Base-by-base conservation (phyloP, 2,329 filamentous ascomycete species). In the Neofusicoccum cordaticola region DNA sequence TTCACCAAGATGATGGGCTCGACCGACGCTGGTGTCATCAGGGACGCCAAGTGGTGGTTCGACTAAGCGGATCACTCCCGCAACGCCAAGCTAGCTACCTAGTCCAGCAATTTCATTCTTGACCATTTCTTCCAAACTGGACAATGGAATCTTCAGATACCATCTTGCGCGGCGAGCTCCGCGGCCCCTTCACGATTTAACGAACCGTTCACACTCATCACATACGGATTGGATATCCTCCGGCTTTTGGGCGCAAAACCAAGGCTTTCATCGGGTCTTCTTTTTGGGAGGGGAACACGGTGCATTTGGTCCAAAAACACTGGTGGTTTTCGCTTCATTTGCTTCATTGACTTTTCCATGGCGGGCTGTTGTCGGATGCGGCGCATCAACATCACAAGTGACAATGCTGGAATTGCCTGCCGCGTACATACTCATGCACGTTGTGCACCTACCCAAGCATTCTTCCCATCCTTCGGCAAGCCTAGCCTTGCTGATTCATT, bases 1-100 rank as follows among this genome's bases (percentile, higher is more conserved):
- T 77, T 75, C 74, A 68, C 68, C 35, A 66, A 62, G 27, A 68
- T 77, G 50, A 72, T 69, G 48, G 71, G 60, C 15, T 37, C 35
- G 27, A 37, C 39, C 22, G 27, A 45, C 17, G 64, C 58, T 41
- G 66, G 66, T 39, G 44, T 56, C 56, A 58, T 51, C 42, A 41
- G 48, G 37, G 34, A 44, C 35, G 44, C 44, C 51, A 50, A 47
- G 19, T 67, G 66, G 66, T 56, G 50, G 50, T 52, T 44, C 52
- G 45, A 60, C 42, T 45, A 58, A 41, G 41, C 50, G 45, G 19
- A 17, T 5, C 4, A 7, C 39, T 39, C 39, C 42, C 22, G 48
- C 37, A n/a, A 15, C 37, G 17, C 31, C 37, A 34, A 11, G 15
- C 17, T 19, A 11, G 8, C n/a, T 12, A 35, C 27, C n/a, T 12